These are phyloP conservation scores for Alnus rubra DNA, from an alignment of 306 rosid genomes.

Conservation along the genomic window DNA sequence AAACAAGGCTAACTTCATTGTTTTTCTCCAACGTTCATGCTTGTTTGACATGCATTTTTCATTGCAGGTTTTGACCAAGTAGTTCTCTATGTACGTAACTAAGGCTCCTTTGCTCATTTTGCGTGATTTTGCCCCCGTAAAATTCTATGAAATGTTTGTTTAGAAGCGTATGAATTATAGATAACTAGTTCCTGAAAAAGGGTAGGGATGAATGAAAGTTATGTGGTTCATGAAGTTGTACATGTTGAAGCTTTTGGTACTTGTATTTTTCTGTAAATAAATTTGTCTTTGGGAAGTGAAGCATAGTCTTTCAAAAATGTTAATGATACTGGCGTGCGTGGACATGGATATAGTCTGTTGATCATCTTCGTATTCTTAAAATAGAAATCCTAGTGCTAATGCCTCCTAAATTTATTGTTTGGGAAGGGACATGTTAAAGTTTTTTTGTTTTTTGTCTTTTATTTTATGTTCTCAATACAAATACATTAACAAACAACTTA, in stretches of 20 bases:
- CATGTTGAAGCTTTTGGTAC: constrained; percentile 6
- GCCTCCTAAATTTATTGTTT: neutral
- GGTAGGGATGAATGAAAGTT: constrained; percentile 10
- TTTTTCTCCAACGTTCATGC: neutral
- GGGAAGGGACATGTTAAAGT: no score
- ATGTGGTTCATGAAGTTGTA: constrained; percentile 4
- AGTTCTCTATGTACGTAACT: constrained; percentile 38
- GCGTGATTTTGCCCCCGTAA: constrained; percentile 11
- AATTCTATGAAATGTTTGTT: constrained; percentile 23
- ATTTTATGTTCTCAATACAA: no score
- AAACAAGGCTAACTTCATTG: constrained; percentile 21
- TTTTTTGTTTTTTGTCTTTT: no score
- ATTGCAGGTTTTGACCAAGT: constrained; percentile 27
- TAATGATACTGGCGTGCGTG: neutral
- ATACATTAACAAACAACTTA: no score
- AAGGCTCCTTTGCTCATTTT: constrained; percentile 11
- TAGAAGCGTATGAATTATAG: constrained; percentile 11
- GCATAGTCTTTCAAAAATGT: neutral
- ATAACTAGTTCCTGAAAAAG: constrained; percentile 19
- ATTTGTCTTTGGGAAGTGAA: constrained; percentile 6
- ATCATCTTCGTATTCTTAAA: neutral
- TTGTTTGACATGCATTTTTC: constrained; percentile 13
- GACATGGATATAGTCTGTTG: neutral
- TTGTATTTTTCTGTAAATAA: constrained; percentile 34
- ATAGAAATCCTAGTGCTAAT: neutral